Conservation (phyloP, 2,329 filamentous ascomycete species). For the Fusarium succisae region DNA sequence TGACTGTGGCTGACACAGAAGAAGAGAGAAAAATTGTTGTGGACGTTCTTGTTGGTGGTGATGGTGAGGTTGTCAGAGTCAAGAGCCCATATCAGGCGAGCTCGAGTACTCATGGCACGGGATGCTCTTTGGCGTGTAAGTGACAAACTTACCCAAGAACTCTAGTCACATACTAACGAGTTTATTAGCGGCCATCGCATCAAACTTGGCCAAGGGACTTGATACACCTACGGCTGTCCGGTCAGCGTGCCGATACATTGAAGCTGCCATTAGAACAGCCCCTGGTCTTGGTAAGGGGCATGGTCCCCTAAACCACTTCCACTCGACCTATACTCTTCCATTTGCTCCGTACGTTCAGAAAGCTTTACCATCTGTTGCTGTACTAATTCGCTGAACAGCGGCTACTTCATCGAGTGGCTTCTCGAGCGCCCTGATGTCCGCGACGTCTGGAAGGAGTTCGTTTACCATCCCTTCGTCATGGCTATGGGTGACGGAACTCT, state of each 20-base stretch:
- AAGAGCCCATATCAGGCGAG: constrained; percentile 77
- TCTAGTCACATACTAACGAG: neutral
- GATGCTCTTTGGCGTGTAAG: constrained; percentile 90
- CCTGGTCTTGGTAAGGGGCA: constrained; percentile 71
- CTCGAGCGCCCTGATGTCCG: constrained; percentile 79
- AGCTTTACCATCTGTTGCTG: rapidly evolving
- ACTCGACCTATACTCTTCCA: constrained; percentile 73
- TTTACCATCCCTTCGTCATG: constrained; percentile 84
- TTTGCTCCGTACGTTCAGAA: constrained; percentile 66
- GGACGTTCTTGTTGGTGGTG: constrained; percentile 76
- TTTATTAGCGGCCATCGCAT: constrained; percentile 73
- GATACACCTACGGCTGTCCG: constrained; percentile 69
- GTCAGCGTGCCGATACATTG: constrained; percentile 75
- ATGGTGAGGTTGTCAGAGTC: constrained; percentile 66
- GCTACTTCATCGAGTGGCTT: constrained; percentile 84
- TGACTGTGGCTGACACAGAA: constrained; percentile 65
- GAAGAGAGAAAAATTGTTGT: constrained; percentile 74
- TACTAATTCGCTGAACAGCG: constrained; percentile 54
- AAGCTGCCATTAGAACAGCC: constrained; percentile 74
- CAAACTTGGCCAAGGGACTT: constrained; percentile 71
- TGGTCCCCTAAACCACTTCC: constrained; percentile 82
- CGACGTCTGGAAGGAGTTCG: constrained; percentile 77
- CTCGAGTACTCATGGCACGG: constrained; percentile 91
- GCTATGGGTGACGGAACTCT: constrained; percentile 79
- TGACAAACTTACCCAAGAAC: constrained; percentile 19